These are phyloP conservation scores for Fusarium sp. DNA, from an alignment of 2,329 filamentous ascomycete genomes.

Conservation along the genomic window DNA sequence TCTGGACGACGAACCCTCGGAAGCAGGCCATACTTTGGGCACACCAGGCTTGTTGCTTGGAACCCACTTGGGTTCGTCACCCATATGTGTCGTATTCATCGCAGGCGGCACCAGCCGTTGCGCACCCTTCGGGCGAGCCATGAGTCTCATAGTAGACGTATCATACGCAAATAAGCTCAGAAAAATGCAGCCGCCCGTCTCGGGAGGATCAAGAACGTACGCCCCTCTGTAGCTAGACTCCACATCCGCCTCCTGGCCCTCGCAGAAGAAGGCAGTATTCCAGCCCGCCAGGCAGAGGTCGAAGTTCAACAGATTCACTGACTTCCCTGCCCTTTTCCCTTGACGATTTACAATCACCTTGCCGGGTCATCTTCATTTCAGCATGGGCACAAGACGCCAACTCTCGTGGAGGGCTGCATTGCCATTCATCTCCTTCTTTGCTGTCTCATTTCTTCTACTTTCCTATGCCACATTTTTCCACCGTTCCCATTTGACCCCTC, in stretches of 20 bases:
- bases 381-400: not conserved
- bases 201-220: constrained; percentile 10
- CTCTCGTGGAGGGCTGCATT: constrained; percentile 6
- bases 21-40: constrained; percentile 2
- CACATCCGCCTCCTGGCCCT: not conserved
- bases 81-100: constrained; percentile 15
- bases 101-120: not conserved
- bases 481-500: not conserved
- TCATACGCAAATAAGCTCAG: constrained; percentile 20
- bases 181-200: constrained; percentile 15
- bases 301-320: not conserved
- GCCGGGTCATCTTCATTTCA: not conserved
- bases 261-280: not conserved
- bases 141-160: constrained; percentile 3
- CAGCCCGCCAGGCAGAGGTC: not conserved
- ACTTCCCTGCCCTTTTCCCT: not conserved
- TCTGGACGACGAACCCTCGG: not conserved
- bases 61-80: constrained; percentile 4
- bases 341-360: not conserved
- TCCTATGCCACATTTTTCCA: not conserved
- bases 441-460: not conserved
- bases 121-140: not conserved
- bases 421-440: not conserved
- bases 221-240: constrained; percentile 16
- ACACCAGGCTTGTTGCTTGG: not conserved